A percentile compares a stretch with the other conserved stretches of the same genome.
phyloP scores from a whole-genome alignment of 148 eudicot species.

The Silene conica region DNA sequence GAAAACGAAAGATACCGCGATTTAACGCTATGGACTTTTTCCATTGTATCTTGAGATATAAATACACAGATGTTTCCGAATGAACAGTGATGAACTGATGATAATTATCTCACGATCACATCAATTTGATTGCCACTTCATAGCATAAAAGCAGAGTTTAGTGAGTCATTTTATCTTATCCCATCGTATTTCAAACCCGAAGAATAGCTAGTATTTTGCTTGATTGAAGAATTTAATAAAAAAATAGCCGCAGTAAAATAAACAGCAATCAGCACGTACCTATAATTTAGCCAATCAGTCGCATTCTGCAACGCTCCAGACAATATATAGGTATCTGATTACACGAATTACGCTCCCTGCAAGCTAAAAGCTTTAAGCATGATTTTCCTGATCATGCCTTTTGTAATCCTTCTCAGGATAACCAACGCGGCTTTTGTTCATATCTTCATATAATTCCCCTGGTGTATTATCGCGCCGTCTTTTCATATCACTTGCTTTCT shows the following conservation, averaged over 20 bases:
- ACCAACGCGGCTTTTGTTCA: constrained; percentile 40
- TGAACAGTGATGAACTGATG: too few relatives aligned
- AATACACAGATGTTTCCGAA: too few relatives aligned
- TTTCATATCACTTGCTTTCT: constrained; percentile 45
- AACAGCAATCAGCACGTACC: constrained; percentile 28
- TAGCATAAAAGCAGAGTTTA: too few relatives aligned
- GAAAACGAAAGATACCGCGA: too few relatives aligned
- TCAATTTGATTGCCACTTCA: too few relatives aligned
- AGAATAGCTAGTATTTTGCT: too few relatives aligned
- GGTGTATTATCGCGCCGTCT: constrained; percentile 35
- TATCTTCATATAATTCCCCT: constrained; percentile 49
- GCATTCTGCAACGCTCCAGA: constrained; percentile 26
- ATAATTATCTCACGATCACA: too few relatives aligned
- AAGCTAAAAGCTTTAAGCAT: constrained; percentile 33
- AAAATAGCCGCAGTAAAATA: constrained; percentile 10
- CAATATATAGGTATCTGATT: constrained; percentile 20
- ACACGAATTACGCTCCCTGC: constrained; percentile 21
- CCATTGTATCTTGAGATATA: too few relatives aligned
- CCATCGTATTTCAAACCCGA: too few relatives aligned
- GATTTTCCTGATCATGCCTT: constrained; percentile 61
- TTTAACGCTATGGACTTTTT: too few relatives aligned
- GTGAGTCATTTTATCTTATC: too few relatives aligned
- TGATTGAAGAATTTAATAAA: too few relatives aligned
- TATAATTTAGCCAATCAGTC: constrained; percentile 24
- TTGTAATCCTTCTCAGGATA: constrained; percentile 69